Percentiles rank a stretch among this genome's conserved stretches.
These are phyloP conservation scores for Apophysomyces sp. DNA, from an alignment of 371 early-diverging fungal genomes.

Conservation along the genomic window DNA sequence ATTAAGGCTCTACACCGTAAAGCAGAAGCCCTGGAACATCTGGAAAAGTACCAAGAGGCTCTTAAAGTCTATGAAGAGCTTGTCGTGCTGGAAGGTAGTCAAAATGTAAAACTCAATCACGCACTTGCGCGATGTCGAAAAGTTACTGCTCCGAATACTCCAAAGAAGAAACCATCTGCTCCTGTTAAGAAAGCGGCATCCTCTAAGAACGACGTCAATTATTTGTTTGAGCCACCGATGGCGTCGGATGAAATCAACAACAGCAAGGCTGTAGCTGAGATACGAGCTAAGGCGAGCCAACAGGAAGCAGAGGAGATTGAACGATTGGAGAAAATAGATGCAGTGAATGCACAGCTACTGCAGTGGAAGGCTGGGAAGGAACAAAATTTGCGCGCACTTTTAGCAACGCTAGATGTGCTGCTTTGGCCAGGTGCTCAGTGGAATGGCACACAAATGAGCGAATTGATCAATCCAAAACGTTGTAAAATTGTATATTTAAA, in stretches of 20 bases:
- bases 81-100: conserved; percentile 40
- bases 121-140: conserved; percentile 36
- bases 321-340: conserved; percentile 71
- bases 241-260: conserved; percentile 28
- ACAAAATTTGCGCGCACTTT: conserved; percentile 84
- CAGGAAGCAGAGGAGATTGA: conserved; percentile 79
- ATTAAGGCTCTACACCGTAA: conserved; percentile 72
- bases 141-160: conserved; percentile 14
- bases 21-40: conserved; percentile 78
- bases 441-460: conserved; percentile 76
- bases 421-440: conserved; percentile 78
- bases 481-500: conserved; percentile 93
- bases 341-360: conserved; percentile 62
- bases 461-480: conserved; percentile 80
- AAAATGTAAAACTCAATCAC: conserved; percentile 52
- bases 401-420: conserved; percentile 79
- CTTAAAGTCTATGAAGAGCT: conserved; percentile 66
- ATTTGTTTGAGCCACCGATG: background rate
- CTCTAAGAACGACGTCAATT: background rate
- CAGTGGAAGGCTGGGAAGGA: conserved; percentile 88
- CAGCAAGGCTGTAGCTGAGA: conserved; percentile 62
- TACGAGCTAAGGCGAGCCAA: conserved; percentile 72
- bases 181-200: background rate
- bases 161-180: conserved; percentile 7
- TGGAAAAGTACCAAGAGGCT: conserved; percentile 80